Conservation (phyloP, 192 early-diverging fungal species). For the Gryganskiella cystojenkinii region DNA sequence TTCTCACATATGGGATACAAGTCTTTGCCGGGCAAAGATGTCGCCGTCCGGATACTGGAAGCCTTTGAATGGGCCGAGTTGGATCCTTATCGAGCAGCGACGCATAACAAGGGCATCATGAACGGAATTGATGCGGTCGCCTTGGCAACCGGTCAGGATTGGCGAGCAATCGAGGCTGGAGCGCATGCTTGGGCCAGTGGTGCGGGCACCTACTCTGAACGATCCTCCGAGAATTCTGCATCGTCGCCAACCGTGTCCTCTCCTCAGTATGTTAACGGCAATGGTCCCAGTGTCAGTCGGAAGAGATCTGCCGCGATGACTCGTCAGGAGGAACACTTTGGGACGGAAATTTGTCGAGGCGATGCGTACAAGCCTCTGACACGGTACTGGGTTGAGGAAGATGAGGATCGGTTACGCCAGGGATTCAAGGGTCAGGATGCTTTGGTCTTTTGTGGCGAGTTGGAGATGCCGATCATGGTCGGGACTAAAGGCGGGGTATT, state of each 20-base stretch:
- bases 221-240: background rate
- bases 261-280: too few species aligned
- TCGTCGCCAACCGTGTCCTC: background rate
- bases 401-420: conserved; percentile 32
- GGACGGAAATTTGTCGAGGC: conserved; percentile 23
- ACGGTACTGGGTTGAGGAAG: conserved; percentile 77
- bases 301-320: too few species aligned
- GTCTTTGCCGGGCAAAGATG: conserved; percentile 65
- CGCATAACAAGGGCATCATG: conserved; percentile 87
- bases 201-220: conserved; percentile 39
- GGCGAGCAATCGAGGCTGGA: conserved; percentile 80
- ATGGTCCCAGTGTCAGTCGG: too few species aligned
- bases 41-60: conserved; percentile 73
- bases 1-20: conserved; percentile 73
- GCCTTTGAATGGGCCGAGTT: conserved; percentile 76
- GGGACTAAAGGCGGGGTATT: conserved; percentile 82
- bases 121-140: conserved; percentile 85
- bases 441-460: conserved; percentile 69
- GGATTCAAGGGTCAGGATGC: conserved; percentile 39
- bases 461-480: conserved; percentile 76
- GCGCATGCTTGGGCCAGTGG: conserved; percentile 74
- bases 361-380: conserved; percentile 72
- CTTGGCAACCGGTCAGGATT: conserved; percentile 81
- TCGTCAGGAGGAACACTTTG: background rate
- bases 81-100: conserved; percentile 77